Evolutionary conservation across 768 basidiomycete species (phyloP), one percentile per base, ranked within the genome.

Genomic region (Tulasnella sp.): DNA sequence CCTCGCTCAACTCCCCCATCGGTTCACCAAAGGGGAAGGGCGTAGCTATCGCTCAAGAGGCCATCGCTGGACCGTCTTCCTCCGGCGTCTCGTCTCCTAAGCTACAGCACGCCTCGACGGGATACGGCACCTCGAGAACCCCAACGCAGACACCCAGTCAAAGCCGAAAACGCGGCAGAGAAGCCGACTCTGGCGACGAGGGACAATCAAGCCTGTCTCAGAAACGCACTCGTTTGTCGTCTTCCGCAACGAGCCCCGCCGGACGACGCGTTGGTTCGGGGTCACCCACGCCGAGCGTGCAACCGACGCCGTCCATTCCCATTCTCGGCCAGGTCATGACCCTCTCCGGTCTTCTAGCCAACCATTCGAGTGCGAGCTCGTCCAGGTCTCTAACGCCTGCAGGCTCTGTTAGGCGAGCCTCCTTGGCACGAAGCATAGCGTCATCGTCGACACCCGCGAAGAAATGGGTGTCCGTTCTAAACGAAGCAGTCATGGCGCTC

Each of bases 381-480:
- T 51, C 51, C 20, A 51, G 51, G 23, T 20, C 51, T n/a, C 23
- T 20, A 11, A 51, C 51, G 51, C 23, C 51, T 7, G 23, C 51
- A 11, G 51, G 20, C 7, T 20, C 51, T 7, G n/a, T 35, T 2
- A 35, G 35, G 35, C 35, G 35, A 35, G 35, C 35, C 35, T 35
- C 35, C 35, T 35, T 35, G 2, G 35, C 35, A 5, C 35, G 35
- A 35, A 35, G 35, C 35, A 35, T 35, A 35, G 35, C 35, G 5
- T 35, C 35, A 35, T 35, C 26, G 13, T 35, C 26, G 61, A 29
- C 10, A 29, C 29, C 29, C 16, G 9, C 32, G 29, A 67, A 67
- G 61, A 67, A 67, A 67, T 67, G 61, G 61, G 15, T 67, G 61
- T 67, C 61, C 29, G 61, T 67, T 35, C 61, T 67, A 16, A 67